Conservation (phyloP, 2,329 filamentous ascomycete genomes). For the Bipolaris gigantea region DNA sequence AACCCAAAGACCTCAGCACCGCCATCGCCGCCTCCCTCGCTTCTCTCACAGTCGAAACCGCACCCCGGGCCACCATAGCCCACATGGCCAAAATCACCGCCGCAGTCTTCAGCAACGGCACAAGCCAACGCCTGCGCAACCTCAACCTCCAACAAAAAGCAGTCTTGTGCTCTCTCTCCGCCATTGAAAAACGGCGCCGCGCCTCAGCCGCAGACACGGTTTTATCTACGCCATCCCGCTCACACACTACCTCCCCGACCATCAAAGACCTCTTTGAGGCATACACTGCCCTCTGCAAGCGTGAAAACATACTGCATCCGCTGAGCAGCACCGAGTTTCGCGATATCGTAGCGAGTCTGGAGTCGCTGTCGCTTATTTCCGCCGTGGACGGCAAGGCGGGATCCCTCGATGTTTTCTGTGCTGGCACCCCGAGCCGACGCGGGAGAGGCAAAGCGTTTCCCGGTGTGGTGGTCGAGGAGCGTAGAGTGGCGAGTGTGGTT, state of each 20-base stretch:
- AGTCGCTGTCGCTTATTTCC: slow-evolving; percentile 80
- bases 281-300: slow-evolving; percentile 80
- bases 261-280: slow-evolving; percentile 82
- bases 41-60: slow-evolving; percentile 71
- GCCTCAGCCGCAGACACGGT: slow-evolving; percentile 39
- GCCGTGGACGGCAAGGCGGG: slow-evolving; percentile 71
- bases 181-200: slow-evolving; percentile 76
- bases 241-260: slow-evolving; percentile 67
- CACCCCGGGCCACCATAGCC: slow-evolving; percentile 83
- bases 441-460: slow-evolving; percentile 54
- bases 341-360: slow-evolving; percentile 85
- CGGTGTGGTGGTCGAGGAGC: slow-evolving; percentile 66
- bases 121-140: slow-evolving; percentile 77
- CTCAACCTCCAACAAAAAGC: slow-evolving; percentile 97
- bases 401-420: slow-evolving; percentile 58
- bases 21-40: slow-evolving; percentile 53
- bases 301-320: slow-evolving; percentile 85
- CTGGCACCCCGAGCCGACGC: slow-evolving; percentile 72
- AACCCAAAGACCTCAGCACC: slow-evolving; percentile 31
- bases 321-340: slow-evolving; percentile 91
- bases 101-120: slow-evolving; percentile 86
- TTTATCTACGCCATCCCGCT: slow-evolving; percentile 48
- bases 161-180: slow-evolving; percentile 83
- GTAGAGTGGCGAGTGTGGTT: slow-evolving; percentile 75
- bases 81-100: slow-evolving; percentile 92